A percentile compares a stretch with the other conserved stretches of the same genome.
Evolutionary conservation across 2,329 filamentous ascomycete genomes (phyloP).

Genomic region (Fusarium sp.): DNA sequence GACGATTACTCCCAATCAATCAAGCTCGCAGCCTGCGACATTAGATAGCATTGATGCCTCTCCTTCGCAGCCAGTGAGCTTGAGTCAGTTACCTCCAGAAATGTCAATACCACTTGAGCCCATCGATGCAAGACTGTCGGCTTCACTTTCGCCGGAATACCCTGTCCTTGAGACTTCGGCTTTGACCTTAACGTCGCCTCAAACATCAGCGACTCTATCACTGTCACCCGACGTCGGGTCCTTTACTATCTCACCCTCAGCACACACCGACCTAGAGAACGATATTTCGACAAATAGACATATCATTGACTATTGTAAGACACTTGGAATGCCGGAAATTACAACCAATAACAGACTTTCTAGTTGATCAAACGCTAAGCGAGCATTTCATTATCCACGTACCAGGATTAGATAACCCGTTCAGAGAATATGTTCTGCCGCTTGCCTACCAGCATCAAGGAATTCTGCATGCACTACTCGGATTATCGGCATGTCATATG

Average conservation of each 20-base stretch:
- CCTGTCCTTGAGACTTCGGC: not conserved
- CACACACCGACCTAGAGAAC: not conserved
- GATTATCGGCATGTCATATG: constrained; percentile 41
- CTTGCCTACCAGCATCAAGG: constrained; percentile 39
- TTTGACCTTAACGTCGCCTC: not conserved
- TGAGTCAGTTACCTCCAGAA: not conserved
- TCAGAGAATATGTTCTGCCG: constrained; percentile 34
- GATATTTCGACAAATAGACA: constrained; percentile 8
- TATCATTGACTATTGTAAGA: constrained; percentile 24
- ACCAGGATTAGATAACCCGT: constrained; percentile 34
- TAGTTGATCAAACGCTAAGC: constrained; percentile 36
- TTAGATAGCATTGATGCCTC: not conserved
- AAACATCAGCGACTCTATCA: not conserved
- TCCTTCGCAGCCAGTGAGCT: not conserved
- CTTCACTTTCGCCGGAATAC: not conserved
- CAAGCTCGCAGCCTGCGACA: accelerated
- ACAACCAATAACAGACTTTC: not conserved
- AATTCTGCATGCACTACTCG: constrained; percentile 42
- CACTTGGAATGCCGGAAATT: accelerated
- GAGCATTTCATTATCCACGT: constrained; percentile 32
- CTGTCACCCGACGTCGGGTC: not conserved
- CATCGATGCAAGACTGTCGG: accelerated
- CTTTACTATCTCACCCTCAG: not conserved
- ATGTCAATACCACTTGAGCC: accelerated
- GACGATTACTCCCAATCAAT: not conserved